Base-by-base conservation (phyloP, 2,329 filamentous ascomycete species). In the Xylariaceae sp. region DNA sequence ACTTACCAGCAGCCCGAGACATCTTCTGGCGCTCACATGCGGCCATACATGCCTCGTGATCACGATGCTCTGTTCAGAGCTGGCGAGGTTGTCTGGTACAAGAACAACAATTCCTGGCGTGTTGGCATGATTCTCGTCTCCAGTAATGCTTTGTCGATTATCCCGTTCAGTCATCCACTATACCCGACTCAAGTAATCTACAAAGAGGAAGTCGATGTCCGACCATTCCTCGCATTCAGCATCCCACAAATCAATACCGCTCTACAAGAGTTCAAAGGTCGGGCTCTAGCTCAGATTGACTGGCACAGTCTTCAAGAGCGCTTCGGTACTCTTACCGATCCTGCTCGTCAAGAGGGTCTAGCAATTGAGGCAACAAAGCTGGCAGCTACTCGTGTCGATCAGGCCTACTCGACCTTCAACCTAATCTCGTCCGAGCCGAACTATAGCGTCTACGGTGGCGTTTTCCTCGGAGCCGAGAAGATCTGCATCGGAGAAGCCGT, bases 21-120 rank as follows among this genome's bases (percentile, higher is more conserved):
- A 13, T 11, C 48, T 11, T 13, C 47, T 17, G 13, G 10, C 39
- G 11, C 42, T 35, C 17, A 52, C 30, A 37, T 53, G 34, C 45
- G 58, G 47, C 53, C 57, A 45, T 58, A 57, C 17, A 45, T 58
- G 23, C 61, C 54, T 23, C 64, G 61, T 23, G 53, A 59, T 64
- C 70, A 59, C 64, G 62, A 67, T 23, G 49, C 72, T 13, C 68
- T 81, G 7, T 82, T 80, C 63, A 75, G 79, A 55, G 69, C 73
- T 1, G 80, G 80, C 45, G 80, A 82, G 62, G 70, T 81, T 13
- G 77, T 81, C 4, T 82, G 80, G 80, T 82, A 74, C 59, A 75
- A 77, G 62, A 78, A 78, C 23, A 73, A 73, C 5, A 74, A 71
- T 18, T 76, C 77, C 0, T 82, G 80, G 77, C 76, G 79, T 39